Base-by-base conservation (phyloP, 2,329 filamentous ascomycete species). In the Pseudonectria buxi region DNA sequence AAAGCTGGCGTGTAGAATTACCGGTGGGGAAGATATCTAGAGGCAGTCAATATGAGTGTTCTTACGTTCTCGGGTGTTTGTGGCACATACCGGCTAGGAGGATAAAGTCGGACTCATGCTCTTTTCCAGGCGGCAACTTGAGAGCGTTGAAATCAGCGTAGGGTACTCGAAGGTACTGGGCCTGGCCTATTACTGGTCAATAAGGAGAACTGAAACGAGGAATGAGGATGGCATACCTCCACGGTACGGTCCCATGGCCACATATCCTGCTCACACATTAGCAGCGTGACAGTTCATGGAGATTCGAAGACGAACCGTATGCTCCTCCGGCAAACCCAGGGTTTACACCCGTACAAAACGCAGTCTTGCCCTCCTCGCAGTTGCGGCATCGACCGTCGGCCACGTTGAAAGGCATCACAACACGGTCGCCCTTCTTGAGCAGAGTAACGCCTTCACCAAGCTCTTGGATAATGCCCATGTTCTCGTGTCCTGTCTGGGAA, bases 111-210 rank as follows among this genome's bases (percentile, higher is more conserved):
- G 70, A 64, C 50, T 83, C 78, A 30, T 78, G 63, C 41, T 80
- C 74, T 12, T 62, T 77, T 1, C 77, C 78, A 6, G 69, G 60
- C 1, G 79, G 78, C 2, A 84, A 59, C 35, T 72, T 72, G 24
- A 83, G 56, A 6, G 73, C 74, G 40, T 83, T 83, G 59, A 81
- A 81, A 50, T 83, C 79, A 2, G 78, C 79, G 38, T 75, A 82
- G 0, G 79, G 79, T 2, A 83, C 72, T 4, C 76, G 67, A 13
- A 83, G 59, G 39, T 77, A 83, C 51, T 83, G 76, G 3, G 78
- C 79, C 51, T 81, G 74, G 11, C 73, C 72, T 42, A 22, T 26
- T 9, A 26, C 9, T 33, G 9, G 13, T 6, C 4, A 10, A 33
- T 43, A 25, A 38, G 27, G 4, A 22, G 26, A 10, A 6, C 12